Conservation (phyloP, 129 eudicot genomes). For the Flaveria trinervia region DNA sequence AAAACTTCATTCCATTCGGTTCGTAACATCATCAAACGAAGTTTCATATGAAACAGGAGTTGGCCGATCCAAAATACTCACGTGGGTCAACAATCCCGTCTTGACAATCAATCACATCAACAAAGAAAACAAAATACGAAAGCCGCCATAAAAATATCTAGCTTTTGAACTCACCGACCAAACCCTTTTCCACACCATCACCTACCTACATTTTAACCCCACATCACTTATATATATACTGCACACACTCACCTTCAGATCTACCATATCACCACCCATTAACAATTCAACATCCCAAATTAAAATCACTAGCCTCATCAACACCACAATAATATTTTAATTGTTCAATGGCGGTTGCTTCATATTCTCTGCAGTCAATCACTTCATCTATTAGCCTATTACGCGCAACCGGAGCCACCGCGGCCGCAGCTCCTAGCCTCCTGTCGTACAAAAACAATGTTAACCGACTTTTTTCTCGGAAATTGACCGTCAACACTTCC, state of each 20-base stretch:
- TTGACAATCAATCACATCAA: no score
- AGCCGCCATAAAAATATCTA: not conserved
- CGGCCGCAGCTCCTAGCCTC: slow-evolving; percentile 25
- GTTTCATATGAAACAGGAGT: no score
- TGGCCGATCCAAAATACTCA: no score
- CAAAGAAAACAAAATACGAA: not conserved
- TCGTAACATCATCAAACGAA: no score
- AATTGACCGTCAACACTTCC: slow-evolving; percentile 15
- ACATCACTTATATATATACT: no score
- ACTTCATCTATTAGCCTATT: slow-evolving; percentile 44
- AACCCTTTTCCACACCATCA: not conserved
- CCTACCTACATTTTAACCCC: no score
- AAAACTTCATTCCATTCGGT: no score
- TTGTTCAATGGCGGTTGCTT: slow-evolving; percentile 41
- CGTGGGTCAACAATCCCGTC: no score
- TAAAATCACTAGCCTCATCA: not conserved
- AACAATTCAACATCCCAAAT: not conserved
- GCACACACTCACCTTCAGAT: not conserved
- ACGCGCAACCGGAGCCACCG: slow-evolving; percentile 12
- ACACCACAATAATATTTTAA: not conserved
- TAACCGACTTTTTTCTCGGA: slow-evolving; percentile 21
- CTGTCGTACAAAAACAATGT: slow-evolving; percentile 31
- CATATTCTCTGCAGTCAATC: slow-evolving; percentile 39
- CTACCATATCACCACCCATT: no score
- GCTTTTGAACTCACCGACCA: slow-evolving; percentile 3